Conservation (phyloP, 352 stramenopile genomes). For the Pseudoperonospora humuli region DNA sequence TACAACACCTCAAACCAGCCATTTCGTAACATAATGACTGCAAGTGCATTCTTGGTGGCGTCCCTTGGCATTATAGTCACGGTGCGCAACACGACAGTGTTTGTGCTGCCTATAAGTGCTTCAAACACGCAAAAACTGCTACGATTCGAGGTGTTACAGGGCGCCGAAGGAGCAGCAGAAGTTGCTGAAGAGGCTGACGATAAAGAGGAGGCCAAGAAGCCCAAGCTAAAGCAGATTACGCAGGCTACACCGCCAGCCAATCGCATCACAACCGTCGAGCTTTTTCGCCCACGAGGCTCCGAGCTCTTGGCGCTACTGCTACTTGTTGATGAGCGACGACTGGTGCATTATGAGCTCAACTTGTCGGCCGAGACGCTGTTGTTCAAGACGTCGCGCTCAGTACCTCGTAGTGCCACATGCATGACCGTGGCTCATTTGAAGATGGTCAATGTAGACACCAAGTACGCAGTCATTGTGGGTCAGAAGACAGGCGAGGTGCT, state of each 20-base stretch:
- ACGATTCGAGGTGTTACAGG: slow-evolving; percentile 41
- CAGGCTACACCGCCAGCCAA: slow-evolving; percentile 21
- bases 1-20: too few relatives aligned
- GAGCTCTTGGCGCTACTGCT: slow-evolving; percentile 36
- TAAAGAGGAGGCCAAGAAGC: slow-evolving; percentile 12
- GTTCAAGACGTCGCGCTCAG: slow-evolving; percentile 30
- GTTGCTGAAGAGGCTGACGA: slow-evolving; percentile 1
- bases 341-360: slow-evolving; percentile 71
- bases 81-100: slow-evolving; percentile 52
- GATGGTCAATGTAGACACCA: slow-evolving; percentile 21
- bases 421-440: slow-evolving; percentile 35
- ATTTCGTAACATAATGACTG: slow-evolving; percentile 44
- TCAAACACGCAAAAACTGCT: slow-evolving; percentile 16
- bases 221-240: slow-evolving; percentile 24
- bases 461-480: slow-evolving; percentile 61
- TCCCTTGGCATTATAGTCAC: slow-evolving; percentile 33
- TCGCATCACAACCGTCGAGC: slow-evolving; percentile 33
- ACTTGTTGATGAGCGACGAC: slow-evolving; percentile 58
- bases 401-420: slow-evolving; percentile 67
- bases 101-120: slow-evolving; percentile 29
- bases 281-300: slow-evolving; percentile 25
- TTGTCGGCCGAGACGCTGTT: slow-evolving; percentile 28
- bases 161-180: slow-evolving; percentile 13
- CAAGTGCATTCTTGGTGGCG: slow-evolving; percentile 40
- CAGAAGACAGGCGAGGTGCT: slow-evolving; percentile 82